Percentiles rank a stretch among this genome's conserved stretches.
These are phyloP conservation scores for Vitellaria paradoxa DNA, from an alignment of 179 eudicot species.

Conservation along the genomic window DNA sequence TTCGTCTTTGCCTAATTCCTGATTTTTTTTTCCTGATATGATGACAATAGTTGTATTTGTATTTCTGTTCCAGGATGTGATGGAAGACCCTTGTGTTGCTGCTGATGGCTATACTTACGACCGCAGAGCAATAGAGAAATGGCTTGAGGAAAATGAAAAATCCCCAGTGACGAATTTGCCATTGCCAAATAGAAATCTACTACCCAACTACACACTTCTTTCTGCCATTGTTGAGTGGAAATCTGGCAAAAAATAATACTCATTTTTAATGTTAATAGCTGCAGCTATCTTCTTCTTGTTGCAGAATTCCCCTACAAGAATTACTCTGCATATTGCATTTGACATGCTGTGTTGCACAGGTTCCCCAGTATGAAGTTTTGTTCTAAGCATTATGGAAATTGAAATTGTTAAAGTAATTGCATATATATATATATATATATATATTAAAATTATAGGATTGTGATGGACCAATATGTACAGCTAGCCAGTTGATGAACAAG, in stretches of 20 bases:
- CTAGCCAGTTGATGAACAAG: too few species aligned
- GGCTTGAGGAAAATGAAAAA: slow-evolving; percentile 57
- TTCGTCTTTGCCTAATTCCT: not conserved
- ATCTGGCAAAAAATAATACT: slow-evolving; percentile 22
- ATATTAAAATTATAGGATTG: too few species aligned
- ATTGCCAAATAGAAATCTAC: slow-evolving; percentile 43
- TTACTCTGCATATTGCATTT: slow-evolving; percentile 8
- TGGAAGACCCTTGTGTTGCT: slow-evolving; percentile 94
- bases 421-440: too few species aligned
- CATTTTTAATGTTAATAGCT: too few species aligned
- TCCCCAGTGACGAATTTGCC: slow-evolving; percentile 72
- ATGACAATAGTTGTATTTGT: not conserved
- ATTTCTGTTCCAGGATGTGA: slow-evolving; percentile 52
- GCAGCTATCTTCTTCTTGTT: not conserved
- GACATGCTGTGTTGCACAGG: not conserved
- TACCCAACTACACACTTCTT: slow-evolving; percentile 64
- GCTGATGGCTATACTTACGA: slow-evolving; percentile 81
- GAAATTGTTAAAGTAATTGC: not conserved
- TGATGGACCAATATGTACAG: too few species aligned
- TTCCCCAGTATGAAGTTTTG: not conserved
- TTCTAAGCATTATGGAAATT: not conserved
- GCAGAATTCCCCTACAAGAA: not conserved
- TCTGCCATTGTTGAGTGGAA: slow-evolving; percentile 77
- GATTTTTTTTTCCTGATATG: too few species aligned
- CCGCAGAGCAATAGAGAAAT: slow-evolving; percentile 40